A percentile compares a stretch with the other conserved stretches of the same genome.
phyloP scores from a whole-genome alignment of 2,329 filamentous ascomycete species.

The Aspergillus jensenii region DNA sequence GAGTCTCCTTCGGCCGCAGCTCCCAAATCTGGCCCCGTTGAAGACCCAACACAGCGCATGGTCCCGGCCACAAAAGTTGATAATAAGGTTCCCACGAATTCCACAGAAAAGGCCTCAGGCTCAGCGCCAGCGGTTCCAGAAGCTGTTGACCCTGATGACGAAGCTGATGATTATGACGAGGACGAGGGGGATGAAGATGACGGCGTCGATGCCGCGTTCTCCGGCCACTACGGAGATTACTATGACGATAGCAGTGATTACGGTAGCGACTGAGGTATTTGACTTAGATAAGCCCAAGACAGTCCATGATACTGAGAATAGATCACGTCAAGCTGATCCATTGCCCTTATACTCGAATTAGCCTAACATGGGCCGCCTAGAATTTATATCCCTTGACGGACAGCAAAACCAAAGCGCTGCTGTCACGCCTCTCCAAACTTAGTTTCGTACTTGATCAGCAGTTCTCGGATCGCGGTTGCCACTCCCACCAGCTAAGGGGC shows the following conservation, averaged over 20 bases:
- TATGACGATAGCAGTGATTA: slow-evolving; percentile 36
- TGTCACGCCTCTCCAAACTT: background rate
- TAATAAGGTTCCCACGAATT: slow-evolving; percentile 19
- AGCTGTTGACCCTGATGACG: slow-evolving; percentile 23
- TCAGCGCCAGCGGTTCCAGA: slow-evolving; percentile 18
- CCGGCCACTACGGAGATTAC: slow-evolving; percentile 35
- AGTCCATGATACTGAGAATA: slow-evolving; percentile 8
- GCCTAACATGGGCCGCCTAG: background rate
- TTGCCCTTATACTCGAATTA: background rate
- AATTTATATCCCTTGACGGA: slow-evolving; percentile 3
- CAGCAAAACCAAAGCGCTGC: background rate
- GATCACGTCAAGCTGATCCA: slow-evolving; percentile 5
- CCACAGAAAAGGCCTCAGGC: slow-evolving; percentile 26
- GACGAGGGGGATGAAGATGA: slow-evolving; percentile 36
- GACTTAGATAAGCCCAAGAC: slow-evolving; percentile 1
- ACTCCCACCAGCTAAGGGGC: background rate
- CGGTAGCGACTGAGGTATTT: slow-evolving; percentile 11
- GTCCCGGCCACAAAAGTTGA: slow-evolving; percentile 11
- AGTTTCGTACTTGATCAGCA: slow-evolving; percentile 1
- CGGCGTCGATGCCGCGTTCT: slow-evolving; percentile 37
- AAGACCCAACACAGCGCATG: slow-evolving; percentile 3
- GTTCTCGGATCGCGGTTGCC: background rate
- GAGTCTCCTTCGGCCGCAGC: slow-evolving; percentile 15
- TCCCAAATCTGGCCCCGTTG: slow-evolving; percentile 2
- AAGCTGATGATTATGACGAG: slow-evolving; percentile 34